Percentiles rank a stretch among this genome's conserved stretches.
Evolutionary conservation across 345 rosid species (phyloP).

Genomic region (Melaleuca alternifolia): DNA sequence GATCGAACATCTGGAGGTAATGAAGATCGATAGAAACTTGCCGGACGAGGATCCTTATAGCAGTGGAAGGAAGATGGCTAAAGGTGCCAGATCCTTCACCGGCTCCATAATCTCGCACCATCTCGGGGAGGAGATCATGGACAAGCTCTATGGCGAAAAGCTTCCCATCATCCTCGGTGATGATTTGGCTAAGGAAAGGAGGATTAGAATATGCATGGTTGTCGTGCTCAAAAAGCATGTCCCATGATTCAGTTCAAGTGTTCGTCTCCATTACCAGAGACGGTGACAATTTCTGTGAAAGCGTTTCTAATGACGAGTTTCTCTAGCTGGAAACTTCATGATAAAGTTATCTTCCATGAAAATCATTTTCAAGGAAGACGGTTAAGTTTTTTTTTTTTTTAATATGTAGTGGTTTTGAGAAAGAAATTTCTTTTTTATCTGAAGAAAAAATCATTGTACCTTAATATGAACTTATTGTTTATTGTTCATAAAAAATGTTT

Average conservation of each 20-base stretch:
- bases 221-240: neutral
- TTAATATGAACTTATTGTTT: neutral
- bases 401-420: neutral
- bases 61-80: neutral
- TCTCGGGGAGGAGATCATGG: constrained; percentile 2
- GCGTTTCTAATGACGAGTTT: too few species aligned
- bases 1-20: neutral
- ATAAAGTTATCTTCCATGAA: neutral
- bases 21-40: neutral
- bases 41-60: neutral
- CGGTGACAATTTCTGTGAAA: neutral
- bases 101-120: constrained; percentile 3
- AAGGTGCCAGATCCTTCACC: neutral
- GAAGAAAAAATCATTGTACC: too few species aligned
- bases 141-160: constrained; percentile 1
- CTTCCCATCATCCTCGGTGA: neutral
- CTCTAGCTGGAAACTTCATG: neutral
- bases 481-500: neutral
- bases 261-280: neutral
- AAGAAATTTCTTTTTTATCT: neutral
- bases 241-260: neutral
- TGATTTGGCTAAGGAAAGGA: neutral
- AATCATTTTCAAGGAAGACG: too few species aligned
- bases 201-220: neutral
- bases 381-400: too few species aligned